Evolutionary conservation across 192 early-diverging fungal genomes (phyloP).

Genomic region (Coemansia sp.): DNA sequence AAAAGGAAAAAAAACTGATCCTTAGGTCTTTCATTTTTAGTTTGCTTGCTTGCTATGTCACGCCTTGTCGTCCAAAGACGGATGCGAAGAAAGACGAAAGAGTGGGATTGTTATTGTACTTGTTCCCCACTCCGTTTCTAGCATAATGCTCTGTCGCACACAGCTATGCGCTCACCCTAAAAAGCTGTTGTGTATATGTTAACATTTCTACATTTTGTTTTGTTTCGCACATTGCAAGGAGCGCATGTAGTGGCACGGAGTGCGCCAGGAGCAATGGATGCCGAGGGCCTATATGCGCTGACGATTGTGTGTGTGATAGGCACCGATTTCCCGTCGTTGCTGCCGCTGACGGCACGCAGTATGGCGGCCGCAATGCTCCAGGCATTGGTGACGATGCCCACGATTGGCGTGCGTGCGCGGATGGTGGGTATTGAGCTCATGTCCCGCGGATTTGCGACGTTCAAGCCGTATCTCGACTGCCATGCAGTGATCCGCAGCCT

Average conservation of each 20-base stretch:
- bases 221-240: not conserved
- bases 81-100: not conserved
- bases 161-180: not conserved
- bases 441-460: constrained; percentile 45
- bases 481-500: constrained; percentile 34
- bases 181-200: no score
- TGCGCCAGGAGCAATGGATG: constrained; percentile 30
- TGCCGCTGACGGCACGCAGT: constrained; percentile 50
- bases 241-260: constrained; percentile 42
- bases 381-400: constrained; percentile 22
- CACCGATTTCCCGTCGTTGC: constrained; percentile 42
- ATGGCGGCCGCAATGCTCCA: constrained; percentile 51
- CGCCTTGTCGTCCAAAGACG: not conserved
- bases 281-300: constrained; percentile 43
- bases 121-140: not conserved
- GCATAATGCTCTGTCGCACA: not conserved
- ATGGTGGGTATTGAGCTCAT: constrained; percentile 50
- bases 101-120: not conserved
- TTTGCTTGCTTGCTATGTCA: not conserved
- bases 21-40: not conserved
- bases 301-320: constrained; percentile 53
- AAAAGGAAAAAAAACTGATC: not conserved
- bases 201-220: not conserved
- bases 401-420: constrained; percentile 17
- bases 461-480: constrained; percentile 50